Evolutionary conservation across 192 early-diverging fungal species (phyloP).

Genomic region (Haplosporangium gracile): DNA sequence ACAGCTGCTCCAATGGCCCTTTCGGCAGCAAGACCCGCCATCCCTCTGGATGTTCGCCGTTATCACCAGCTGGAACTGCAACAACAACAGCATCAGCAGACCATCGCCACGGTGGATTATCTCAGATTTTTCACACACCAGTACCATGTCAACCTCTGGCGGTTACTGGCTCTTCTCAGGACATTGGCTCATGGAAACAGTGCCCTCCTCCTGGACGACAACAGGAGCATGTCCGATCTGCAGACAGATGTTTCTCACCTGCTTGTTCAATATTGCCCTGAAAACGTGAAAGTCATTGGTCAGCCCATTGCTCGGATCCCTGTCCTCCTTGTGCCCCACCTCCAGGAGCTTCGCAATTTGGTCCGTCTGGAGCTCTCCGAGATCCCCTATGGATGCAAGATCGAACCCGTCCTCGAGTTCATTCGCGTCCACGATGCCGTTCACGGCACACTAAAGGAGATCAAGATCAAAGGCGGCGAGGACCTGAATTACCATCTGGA

Average conservation of each 20-base stretch:
- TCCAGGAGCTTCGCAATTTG: constrained; percentile 22
- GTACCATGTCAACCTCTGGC: constrained; percentile 32
- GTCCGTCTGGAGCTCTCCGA: constrained; percentile 44
- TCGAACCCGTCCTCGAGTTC: constrained; percentile 43
- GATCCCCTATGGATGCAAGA: constrained; percentile 22
- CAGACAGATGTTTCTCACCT: constrained; percentile 21
- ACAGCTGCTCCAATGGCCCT: not conserved
- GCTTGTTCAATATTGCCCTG: constrained; percentile 22
- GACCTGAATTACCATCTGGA: constrained; percentile 12
- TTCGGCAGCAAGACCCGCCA: not conserved
- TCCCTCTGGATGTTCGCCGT: not conserved
- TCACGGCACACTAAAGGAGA: constrained; percentile 37
- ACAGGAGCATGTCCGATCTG: constrained; percentile 21
- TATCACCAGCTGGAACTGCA: not conserved
- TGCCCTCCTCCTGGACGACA: constrained; percentile 14
- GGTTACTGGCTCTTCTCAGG: constrained; percentile 13
- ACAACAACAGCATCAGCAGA: not conserved
- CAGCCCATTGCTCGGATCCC: constrained; percentile 26
- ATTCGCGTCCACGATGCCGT: constrained; percentile 43
- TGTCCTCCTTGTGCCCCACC: constrained; percentile 13
- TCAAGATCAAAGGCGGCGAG: constrained; percentile 49
- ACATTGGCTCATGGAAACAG: not conserved
- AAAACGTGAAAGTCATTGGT: constrained; percentile 36
- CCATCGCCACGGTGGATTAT: constrained; percentile 34
- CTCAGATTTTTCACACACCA: constrained; percentile 43